These are phyloP conservation scores for Colletotrichum sidae DNA, from an alignment of 2,329 filamentous ascomycete genomes.

Conservation along the genomic window DNA sequence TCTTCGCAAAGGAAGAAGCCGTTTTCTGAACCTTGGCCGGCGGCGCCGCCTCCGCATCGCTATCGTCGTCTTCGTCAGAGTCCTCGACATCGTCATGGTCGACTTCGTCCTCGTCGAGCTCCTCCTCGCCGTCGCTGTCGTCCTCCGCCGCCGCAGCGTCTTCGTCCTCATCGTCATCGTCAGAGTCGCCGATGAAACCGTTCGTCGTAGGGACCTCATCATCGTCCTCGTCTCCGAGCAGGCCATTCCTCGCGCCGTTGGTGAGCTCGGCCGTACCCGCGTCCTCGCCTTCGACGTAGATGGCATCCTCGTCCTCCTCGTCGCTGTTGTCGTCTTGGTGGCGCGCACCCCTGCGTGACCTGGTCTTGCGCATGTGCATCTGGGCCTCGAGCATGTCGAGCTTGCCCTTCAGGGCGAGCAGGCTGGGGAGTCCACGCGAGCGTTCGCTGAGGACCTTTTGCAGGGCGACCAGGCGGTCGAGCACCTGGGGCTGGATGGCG, in stretches of 20 bases:
- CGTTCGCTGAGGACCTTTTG: constrained; percentile 91
- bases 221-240: constrained; percentile 63
- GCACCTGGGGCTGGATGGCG: constrained; percentile 84
- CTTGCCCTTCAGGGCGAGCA: constrained; percentile 93
- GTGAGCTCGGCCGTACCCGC: constrained; percentile 46
- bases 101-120: constrained; percentile 69
- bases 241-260: constrained; percentile 50
- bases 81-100: constrained; percentile 68
- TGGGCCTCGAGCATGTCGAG: constrained; percentile 94
- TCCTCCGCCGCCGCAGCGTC: constrained; percentile 55
- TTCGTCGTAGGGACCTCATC: constrained; percentile 69
- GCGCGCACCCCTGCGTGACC: constrained; percentile 60
- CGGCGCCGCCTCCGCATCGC: constrained; percentile 61
- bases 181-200: constrained; percentile 67
- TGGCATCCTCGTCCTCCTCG: constrained; percentile 67
- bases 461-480: constrained; percentile 81
- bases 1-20: constrained; percentile 49
- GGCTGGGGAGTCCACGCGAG: constrained; percentile 81
- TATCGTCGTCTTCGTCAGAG: constrained; percentile 67
- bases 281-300: constrained; percentile 58
- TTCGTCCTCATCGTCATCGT: constrained; percentile 63
- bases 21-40: constrained; percentile 59
- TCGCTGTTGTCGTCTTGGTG: constrained; percentile 61
- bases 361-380: constrained; percentile 80
- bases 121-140: constrained; percentile 59